Percentiles rank a stretch among this genome's conserved stretches.
phyloP scores from a whole-genome alignment of 2,329 filamentous ascomycete species.

The Paecilomyces variotii region DNA sequence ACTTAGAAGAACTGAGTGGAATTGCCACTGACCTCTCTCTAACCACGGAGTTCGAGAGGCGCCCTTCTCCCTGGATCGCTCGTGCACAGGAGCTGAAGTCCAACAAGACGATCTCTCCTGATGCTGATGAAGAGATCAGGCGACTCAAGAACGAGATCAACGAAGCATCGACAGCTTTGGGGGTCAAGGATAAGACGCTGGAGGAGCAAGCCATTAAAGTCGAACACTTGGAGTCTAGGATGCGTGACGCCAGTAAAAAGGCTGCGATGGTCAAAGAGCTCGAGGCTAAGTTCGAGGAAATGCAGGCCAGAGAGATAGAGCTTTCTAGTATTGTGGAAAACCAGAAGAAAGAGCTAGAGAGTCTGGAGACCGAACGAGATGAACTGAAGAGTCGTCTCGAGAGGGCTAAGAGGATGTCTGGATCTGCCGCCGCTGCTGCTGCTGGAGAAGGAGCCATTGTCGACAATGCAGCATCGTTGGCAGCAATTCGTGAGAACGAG shows the following conservation, averaged over 20 bases:
- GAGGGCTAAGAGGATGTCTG: constrained; percentile 33
- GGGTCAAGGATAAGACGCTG: constrained; percentile 69
- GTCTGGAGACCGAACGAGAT: constrained; percentile 31
- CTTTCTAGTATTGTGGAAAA: constrained; percentile 24
- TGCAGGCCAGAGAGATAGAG: constrained; percentile 26
- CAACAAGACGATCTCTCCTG: constrained; percentile 71
- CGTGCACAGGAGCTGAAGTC: constrained; percentile 73
- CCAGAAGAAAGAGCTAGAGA: constrained; percentile 30
- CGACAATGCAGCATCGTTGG: constrained; percentile 31
- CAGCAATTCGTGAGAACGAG: constrained; percentile 37
- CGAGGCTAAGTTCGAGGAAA: constrained; percentile 33
- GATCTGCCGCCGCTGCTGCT: constrained; percentile 26
- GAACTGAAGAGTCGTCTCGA: constrained; percentile 36
- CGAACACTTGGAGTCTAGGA: constrained; percentile 80
- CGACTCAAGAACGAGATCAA: constrained; percentile 72
- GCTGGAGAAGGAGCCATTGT: constrained; percentile 30
- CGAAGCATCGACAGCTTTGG: constrained; percentile 64
- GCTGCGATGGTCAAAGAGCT: constrained; percentile 45
- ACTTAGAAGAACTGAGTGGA: constrained; percentile 62
- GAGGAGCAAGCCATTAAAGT: constrained; percentile 87
- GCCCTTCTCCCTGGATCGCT: constrained; percentile 70
- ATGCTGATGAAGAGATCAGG: constrained; percentile 77
- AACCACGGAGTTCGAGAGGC: constrained; percentile 71
- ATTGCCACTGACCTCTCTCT: constrained; percentile 63
- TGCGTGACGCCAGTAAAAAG: constrained; percentile 75